Conservation (phyloP, 2,329 filamentous ascomycete genomes). For the Didymosphaeria variabile region DNA sequence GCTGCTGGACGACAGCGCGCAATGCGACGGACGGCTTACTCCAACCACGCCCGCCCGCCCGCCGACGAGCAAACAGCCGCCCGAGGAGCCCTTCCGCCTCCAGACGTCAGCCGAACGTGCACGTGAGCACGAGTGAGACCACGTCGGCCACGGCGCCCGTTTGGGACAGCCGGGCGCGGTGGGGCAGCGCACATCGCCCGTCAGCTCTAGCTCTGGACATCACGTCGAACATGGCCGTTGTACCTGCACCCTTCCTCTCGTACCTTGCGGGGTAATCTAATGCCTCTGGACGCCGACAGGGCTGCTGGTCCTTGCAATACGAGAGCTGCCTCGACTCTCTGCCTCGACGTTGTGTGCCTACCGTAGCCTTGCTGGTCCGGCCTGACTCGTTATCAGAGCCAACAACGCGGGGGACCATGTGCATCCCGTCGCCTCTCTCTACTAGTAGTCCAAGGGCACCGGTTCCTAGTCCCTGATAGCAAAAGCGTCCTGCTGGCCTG, state of each 20-base stretch:
- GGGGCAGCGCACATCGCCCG: background rate
- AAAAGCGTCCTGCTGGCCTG: slow-evolving; percentile 7
- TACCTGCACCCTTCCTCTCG: slow-evolving; percentile 5
- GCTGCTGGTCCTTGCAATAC: background rate
- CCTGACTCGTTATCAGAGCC: slow-evolving; percentile 14
- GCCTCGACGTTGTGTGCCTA: background rate
- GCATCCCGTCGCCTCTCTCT: too few species aligned
- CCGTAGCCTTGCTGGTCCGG: slow-evolving; percentile 8
- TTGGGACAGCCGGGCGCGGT: background rate
- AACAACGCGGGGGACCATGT: background rate
- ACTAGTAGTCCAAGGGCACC: background rate
- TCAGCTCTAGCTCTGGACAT: background rate
- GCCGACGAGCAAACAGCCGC: background rate
- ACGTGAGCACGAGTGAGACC: slow-evolving; percentile 13
- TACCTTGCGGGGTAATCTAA: slow-evolving; percentile 14
- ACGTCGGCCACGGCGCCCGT: slow-evolving; percentile 4
- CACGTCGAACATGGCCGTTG: slow-evolving; percentile 8
- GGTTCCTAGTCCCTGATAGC: slow-evolving; percentile 5
- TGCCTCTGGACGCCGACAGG: background rate
- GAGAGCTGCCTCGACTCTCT: background rate
- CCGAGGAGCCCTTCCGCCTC: background rate
- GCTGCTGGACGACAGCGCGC: background rate
- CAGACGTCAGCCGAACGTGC: background rate
- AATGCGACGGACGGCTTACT: background rate
- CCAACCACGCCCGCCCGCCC: too few species aligned